Evolutionary conservation across 2,329 filamentous ascomycete species (phyloP).

Genomic region (Nannizziopsis arthrosporioides): DNA sequence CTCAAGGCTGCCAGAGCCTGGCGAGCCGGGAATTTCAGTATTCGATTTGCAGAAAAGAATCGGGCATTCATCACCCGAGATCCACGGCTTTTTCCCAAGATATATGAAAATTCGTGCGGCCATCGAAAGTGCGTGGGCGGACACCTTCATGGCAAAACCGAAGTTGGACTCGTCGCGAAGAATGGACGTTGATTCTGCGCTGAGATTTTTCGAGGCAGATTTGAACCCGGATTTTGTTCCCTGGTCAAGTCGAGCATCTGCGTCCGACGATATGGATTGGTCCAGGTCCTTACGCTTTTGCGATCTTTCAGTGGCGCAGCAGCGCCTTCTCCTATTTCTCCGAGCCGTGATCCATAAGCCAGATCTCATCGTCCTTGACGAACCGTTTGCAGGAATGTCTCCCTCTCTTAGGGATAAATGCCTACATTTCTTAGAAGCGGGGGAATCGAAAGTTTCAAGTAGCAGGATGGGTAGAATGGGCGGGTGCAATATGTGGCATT

Average conservation of each 20-base stretch:
- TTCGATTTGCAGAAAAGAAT: slow-evolving; percentile 87
- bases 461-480: slow-evolving; percentile 17
- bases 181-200: slow-evolving; percentile 53
- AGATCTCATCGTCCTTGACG: slow-evolving; percentile 73
- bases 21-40: slow-evolving; percentile 64
- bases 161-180: slow-evolving; percentile 48
- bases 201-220: slow-evolving; percentile 68
- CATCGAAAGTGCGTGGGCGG: slow-evolving; percentile 78
- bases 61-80: slow-evolving; percentile 86
- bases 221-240: slow-evolving; percentile 45
- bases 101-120: slow-evolving; percentile 60
- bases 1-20: slow-evolving; percentile 62
- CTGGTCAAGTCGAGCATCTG: background rate
- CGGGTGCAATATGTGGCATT: slow-evolving; percentile 9
- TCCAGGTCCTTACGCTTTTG: slow-evolving; percentile 68
- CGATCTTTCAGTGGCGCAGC: slow-evolving; percentile 40
- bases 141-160: slow-evolving; percentile 67
- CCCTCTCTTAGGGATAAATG: slow-evolving; percentile 75
- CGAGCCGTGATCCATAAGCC: slow-evolving; percentile 68
- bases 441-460: slow-evolving; percentile 37
- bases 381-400: slow-evolving; percentile 80
- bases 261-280: slow-evolving; percentile 41
- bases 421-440: slow-evolving; percentile 61
- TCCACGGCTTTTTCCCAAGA: slow-evolving; percentile 84
- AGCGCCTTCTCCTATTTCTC: slow-evolving; percentile 75